phyloP scores from a whole-genome alignment of 495 filamentous ascomycete species.

The Podospora didyma region DNA sequence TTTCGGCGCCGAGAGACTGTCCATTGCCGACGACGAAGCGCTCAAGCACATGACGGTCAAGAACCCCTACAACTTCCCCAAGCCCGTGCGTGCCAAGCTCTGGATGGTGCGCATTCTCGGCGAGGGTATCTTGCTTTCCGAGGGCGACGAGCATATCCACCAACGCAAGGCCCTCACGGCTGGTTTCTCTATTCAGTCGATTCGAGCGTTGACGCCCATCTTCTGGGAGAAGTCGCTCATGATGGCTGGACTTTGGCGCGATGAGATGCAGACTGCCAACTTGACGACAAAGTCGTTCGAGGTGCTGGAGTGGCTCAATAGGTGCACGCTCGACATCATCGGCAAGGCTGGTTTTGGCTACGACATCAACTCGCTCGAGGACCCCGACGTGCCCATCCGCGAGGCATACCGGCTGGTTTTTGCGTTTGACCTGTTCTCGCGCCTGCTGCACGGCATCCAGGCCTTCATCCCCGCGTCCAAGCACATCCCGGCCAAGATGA shows the following conservation, averaged over 20 bases:
- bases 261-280: constrained; percentile 30
- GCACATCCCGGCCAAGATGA: constrained; percentile 42
- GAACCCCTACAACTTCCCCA: constrained; percentile 52
- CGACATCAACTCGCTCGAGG: constrained; percentile 39
- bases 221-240: constrained; percentile 49
- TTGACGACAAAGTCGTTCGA: constrained; percentile 31
- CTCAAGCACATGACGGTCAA: constrained; percentile 48
- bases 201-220: constrained; percentile 42
- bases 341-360: constrained; percentile 47
- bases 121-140: constrained; percentile 45
- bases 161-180: constrained; percentile 47
- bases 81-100: constrained; percentile 44
- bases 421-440: constrained; percentile 37
- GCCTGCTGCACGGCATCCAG: constrained; percentile 39
- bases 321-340: constrained; percentile 51
- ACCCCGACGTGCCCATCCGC: constrained; percentile 38
- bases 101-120: constrained; percentile 49
- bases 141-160: constrained; percentile 38
- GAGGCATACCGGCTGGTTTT: constrained; percentile 44
- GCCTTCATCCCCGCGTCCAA: constrained; percentile 41
- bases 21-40: constrained; percentile 21
- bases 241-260: constrained; percentile 37
- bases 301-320: constrained; percentile 45
- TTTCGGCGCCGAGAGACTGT: constrained; percentile 23
- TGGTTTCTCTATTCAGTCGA: constrained; percentile 43